Conservation (phyloP, 2,329 filamentous ascomycete genomes). For the Phaeosphaeria sp. region DNA sequence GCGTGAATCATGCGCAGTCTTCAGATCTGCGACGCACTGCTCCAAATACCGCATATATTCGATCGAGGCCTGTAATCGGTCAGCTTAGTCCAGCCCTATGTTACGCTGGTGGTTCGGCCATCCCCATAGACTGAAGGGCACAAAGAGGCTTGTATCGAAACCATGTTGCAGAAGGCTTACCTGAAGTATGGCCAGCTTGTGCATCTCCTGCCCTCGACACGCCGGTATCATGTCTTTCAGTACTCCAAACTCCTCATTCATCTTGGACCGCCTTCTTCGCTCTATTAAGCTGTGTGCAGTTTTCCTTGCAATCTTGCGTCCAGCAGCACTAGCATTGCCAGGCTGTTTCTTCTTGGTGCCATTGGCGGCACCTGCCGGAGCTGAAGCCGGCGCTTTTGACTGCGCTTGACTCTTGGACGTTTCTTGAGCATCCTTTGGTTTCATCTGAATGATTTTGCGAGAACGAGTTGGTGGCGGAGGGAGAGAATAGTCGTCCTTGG, state of each 20-base stretch:
- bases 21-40: constrained; percentile 81
- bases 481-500: constrained; percentile 74
- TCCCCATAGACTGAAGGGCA: not conserved
- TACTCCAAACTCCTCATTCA: constrained; percentile 97
- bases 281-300: constrained; percentile 97
- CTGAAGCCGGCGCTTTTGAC: constrained; percentile 19
- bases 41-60: constrained; percentile 96
- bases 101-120: not conserved
- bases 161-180: constrained; percentile 53
- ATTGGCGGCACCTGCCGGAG: constrained; percentile 27
- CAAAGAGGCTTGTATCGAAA: not conserved
- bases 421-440: constrained; percentile 60
- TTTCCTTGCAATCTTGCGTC: constrained; percentile 93
- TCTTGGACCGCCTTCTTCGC: constrained; percentile 86
- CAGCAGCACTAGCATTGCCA: constrained; percentile 75
- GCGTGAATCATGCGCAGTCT: constrained; percentile 51
- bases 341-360: constrained; percentile 76
- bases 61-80: constrained; percentile 77
- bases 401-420: constrained; percentile 27
- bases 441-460: constrained; percentile 99
- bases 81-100: not conserved
- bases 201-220: constrained; percentile 93
- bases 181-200: constrained; percentile 94
- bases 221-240: constrained; percentile 96
- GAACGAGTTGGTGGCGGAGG: constrained; percentile 91